A percentile compares a stretch with the other conserved stretches of the same genome.
These are phyloP conservation scores for Metarhizium robertsii DNA, from an alignment of 2,329 filamentous ascomycete genomes.

Conservation along the genomic window DNA sequence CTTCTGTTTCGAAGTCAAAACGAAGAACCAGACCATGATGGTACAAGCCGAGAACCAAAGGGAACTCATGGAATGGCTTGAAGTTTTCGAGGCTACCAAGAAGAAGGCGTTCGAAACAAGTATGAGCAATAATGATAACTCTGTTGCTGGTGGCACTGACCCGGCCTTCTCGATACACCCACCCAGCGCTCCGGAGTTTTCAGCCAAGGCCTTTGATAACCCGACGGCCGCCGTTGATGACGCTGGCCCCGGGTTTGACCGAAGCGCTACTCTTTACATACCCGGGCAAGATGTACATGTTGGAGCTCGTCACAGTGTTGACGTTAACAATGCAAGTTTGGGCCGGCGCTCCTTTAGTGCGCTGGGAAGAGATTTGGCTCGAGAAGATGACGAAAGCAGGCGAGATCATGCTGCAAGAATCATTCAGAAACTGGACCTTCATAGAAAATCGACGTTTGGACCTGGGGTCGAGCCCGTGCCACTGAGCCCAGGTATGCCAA, in stretches of 20 bases:
- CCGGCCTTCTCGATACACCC: slow-evolving; percentile 90
- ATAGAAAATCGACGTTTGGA: slow-evolving; percentile 64
- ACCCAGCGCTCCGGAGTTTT: slow-evolving; percentile 82
- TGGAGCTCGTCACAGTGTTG: slow-evolving; percentile 59
- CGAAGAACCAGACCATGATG: slow-evolving; percentile 82
- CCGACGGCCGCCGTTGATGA: slow-evolving; percentile 49
- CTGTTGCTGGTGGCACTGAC: slow-evolving; percentile 42
- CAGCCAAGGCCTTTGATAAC: slow-evolving; percentile 65
- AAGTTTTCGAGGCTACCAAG: slow-evolving; percentile 89
- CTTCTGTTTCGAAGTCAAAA: slow-evolving; percentile 98
- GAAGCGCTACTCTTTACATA: slow-evolving; percentile 54
- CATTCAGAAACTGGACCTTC: slow-evolving; percentile 86
- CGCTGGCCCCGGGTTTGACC: slow-evolving; percentile 36
- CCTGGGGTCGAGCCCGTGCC: slow-evolving; percentile 29
- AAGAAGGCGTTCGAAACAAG: slow-evolving; percentile 77
- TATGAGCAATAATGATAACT: slow-evolving; percentile 39
- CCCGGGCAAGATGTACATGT: slow-evolving; percentile 47
- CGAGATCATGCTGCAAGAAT: slow-evolving; percentile 79
- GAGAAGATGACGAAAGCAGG: slow-evolving; percentile 64
- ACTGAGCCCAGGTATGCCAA: slow-evolving; percentile 29
- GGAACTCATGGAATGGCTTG: slow-evolving; percentile 91
- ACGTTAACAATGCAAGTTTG: slow-evolving; percentile 41
- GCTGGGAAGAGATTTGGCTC: slow-evolving; percentile 34
- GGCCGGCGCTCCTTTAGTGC: slow-evolving; percentile 50
- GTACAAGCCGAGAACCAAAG: slow-evolving; percentile 88